These are phyloP conservation scores for Cylindrotheca closterium DNA, from an alignment of 108 stramenopile species.

Conservation along the genomic window DNA sequence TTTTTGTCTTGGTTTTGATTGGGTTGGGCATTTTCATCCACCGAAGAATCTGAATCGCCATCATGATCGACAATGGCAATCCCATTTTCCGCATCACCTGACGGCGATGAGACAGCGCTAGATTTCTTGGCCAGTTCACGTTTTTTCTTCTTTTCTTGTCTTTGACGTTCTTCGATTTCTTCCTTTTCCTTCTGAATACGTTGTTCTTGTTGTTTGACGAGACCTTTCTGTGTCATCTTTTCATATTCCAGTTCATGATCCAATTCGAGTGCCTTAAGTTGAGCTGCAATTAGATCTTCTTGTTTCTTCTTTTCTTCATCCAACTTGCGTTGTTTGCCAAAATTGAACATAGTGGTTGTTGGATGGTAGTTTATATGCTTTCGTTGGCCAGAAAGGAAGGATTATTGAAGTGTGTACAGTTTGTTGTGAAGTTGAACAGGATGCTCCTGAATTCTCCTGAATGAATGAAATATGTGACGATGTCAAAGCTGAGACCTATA, in stretches of 20 bases:
- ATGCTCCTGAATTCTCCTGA: too few species aligned
- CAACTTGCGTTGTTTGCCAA: slow-evolving; percentile 6
- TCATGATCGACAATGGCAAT: neutral
- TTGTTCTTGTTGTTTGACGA: slow-evolving; percentile 5
- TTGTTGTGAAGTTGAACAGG: too few species aligned
- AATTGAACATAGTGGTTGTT: slow-evolving; percentile 4
- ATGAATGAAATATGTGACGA: too few species aligned
- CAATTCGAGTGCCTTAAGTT: slow-evolving; percentile 9
- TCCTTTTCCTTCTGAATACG: neutral
- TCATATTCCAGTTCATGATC: slow-evolving; percentile 20
- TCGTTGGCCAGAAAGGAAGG: too few species aligned
- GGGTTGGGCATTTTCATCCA: neutral
- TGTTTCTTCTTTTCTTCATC: slow-evolving; percentile 8
- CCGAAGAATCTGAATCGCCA: neutral
- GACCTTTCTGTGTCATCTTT: slow-evolving; percentile 24
- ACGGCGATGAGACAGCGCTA: neutral
- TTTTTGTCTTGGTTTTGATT: neutral
- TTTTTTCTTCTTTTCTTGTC: slow-evolving; percentile 7
- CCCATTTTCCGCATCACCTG: neutral
- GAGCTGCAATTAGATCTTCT: slow-evolving; percentile 14
- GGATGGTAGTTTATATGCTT: too few species aligned
- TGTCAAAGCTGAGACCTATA: too few species aligned
- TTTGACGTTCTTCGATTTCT: too few species aligned
- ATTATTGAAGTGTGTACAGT: too few species aligned
- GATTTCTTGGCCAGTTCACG: neutral